phyloP scores from a whole-genome alignment of 257 asterid genomes.

The Capsicum chinense region DNA sequence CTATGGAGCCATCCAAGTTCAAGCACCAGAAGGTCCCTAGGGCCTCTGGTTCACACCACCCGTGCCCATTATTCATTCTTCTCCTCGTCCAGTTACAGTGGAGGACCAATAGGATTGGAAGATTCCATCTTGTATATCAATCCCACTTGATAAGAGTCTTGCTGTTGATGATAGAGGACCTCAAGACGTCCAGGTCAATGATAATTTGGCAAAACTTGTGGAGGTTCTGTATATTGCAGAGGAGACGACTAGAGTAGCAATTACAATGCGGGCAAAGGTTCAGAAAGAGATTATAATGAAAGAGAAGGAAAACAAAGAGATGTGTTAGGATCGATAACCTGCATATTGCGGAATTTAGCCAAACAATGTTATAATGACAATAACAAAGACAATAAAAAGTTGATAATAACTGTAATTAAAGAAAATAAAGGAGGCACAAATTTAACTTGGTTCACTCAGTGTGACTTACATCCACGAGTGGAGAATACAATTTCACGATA shows the following conservation, averaged over 20 bases:
- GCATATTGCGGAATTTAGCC: too few species aligned
- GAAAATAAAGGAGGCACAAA: too few species aligned
- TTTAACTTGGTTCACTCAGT: too few species aligned
- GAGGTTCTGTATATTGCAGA: conserved; percentile 76
- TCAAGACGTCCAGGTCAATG: conserved; percentile 80
- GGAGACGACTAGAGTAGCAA: conserved; percentile 85
- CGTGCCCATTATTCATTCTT: not conserved
- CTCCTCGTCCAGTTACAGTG: conserved; percentile 63
- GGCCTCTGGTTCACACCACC: not conserved
- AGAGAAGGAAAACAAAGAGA: conserved; percentile 76
- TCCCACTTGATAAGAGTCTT: conserved; percentile 86
- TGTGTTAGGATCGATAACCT: too few species aligned
- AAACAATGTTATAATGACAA: too few species aligned
- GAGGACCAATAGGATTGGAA: conserved; percentile 90
- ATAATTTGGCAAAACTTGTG: conserved; percentile 72
- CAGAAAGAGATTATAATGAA: conserved; percentile 86
- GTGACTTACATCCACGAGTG: too few species aligned
- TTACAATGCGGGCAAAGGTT: conserved; percentile 83
- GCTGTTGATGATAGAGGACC: conserved; percentile 92
- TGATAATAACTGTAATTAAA: too few species aligned
- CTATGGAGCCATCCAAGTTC: conserved; percentile 86
- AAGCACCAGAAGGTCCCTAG: conserved; percentile 81
- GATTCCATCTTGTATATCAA: conserved; percentile 86
- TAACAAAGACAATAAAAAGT: too few species aligned
- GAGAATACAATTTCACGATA: too few species aligned